These are phyloP conservation scores for Podila epicladia DNA, from an alignment of 192 early-diverging fungal genomes.

Conservation along the genomic window DNA sequence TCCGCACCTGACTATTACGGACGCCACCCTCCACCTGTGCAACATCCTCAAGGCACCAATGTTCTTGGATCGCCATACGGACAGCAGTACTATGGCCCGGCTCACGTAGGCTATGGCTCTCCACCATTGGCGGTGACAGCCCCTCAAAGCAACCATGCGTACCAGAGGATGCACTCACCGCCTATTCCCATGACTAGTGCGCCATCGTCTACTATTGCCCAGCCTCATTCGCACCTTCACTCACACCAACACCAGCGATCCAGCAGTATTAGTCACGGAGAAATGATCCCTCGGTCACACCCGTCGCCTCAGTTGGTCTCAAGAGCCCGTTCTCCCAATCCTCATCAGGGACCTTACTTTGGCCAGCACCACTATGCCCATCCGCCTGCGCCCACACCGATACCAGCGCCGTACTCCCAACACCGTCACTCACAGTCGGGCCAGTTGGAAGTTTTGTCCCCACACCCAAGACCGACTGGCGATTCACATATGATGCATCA, in stretches of 20 bases:
- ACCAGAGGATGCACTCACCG: conserved; percentile 19
- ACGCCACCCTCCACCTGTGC: conserved; percentile 5
- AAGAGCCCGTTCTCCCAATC: conserved; percentile 27
- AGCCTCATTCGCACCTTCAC: conserved; percentile 6
- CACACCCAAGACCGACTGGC: conserved; percentile 17
- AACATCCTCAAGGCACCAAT: conserved; percentile 1
- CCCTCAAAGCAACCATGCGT: conserved; percentile 7
- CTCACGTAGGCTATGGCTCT: conserved; percentile 22
- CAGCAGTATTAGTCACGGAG: conserved; percentile 31
- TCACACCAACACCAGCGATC: conserved; percentile 29
- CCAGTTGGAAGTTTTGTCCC: conserved; percentile 20
- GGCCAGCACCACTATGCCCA: conserved; percentile 26
- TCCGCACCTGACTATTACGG: conserved; percentile 10
- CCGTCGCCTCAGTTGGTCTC: conserved; percentile 22
- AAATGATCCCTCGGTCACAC: conserved; percentile 20
- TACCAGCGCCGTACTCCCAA: conserved; percentile 10
- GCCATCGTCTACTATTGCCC: conserved; percentile 12
- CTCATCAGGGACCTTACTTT: conserved; percentile 37
- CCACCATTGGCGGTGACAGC: conserved; percentile 10
- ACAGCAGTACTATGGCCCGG: conserved; percentile 22
- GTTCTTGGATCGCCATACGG: conserved; percentile 32
- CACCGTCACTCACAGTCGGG: conserved; percentile 17
- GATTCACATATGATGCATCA: conserved; percentile 18
- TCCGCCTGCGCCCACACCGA: conserved; percentile 4
- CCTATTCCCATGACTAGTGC: conserved; percentile 8